phyloP scores from a whole-genome alignment of 1,284 basidiomycete genomes.

The Jaminaea rosea region DNA sequence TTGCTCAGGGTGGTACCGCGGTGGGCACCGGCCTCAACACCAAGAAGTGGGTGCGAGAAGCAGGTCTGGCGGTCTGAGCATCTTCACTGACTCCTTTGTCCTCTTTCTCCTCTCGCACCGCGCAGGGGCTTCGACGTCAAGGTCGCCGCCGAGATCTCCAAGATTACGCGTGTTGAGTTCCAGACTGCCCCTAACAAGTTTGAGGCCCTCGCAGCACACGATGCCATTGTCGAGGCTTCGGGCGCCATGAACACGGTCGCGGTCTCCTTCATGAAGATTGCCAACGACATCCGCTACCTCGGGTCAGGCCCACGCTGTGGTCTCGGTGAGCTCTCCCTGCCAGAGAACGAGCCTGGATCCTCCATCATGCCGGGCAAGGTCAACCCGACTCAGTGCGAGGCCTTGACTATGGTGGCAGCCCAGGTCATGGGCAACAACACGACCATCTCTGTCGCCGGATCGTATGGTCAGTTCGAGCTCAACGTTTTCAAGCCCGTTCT shows the following conservation, averaged over 20 bases:
- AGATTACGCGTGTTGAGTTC: slow-evolving; percentile 81
- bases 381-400: slow-evolving; percentile 99
- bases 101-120: too few relatives aligned
- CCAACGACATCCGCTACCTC: slow-evolving; percentile 96
- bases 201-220: slow-evolving; percentile 91
- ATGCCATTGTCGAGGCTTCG: slow-evolving; percentile 92
- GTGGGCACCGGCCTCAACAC: slow-evolving; percentile 96
- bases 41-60: too few relatives aligned
- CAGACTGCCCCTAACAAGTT: slow-evolving; percentile 99
- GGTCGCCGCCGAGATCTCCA: slow-evolving; percentile 83
- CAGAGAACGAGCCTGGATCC: slow-evolving; percentile 98
- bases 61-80: too few relatives aligned
- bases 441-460: slow-evolving; percentile 80
- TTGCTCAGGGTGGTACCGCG: slow-evolving; percentile 97
- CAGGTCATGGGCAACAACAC: slow-evolving; percentile 99
- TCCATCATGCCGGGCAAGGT: slow-evolving; percentile 99
- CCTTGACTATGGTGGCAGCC: slow-evolving; percentile 90
- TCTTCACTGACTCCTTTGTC: too few relatives aligned
- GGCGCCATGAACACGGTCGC: slow-evolving; percentile 92
- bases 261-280: slow-evolving; percentile 96
- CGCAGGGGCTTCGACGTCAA: slow-evolving; percentile 93
- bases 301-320: slow-evolving; percentile 96
- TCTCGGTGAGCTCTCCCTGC: slow-evolving; percentile 83
- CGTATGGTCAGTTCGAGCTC: slow-evolving; percentile 94
- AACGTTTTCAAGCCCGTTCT: slow-evolving; percentile 99